Evolutionary conservation across 2,329 filamentous ascomycete genomes (phyloP).

Genomic region (Neonectria hederae): DNA sequence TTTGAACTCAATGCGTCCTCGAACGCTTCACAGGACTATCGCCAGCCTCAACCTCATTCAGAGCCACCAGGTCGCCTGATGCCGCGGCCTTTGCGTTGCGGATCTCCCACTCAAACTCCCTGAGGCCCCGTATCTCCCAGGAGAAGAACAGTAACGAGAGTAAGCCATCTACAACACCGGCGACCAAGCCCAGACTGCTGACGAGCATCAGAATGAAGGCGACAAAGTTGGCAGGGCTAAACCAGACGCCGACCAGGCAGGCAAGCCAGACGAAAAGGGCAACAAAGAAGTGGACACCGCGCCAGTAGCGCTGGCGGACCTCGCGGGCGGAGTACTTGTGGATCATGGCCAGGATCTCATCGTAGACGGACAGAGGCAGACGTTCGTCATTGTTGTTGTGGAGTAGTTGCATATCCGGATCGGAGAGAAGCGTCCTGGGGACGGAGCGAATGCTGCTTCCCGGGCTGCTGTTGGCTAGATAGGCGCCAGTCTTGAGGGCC

Average conservation of each 20-base stretch:
- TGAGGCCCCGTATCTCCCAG: slow-evolving; percentile 81
- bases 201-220: slow-evolving; percentile 83
- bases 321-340: slow-evolving; percentile 76
- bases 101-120: slow-evolving; percentile 96
- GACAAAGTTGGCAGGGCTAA: slow-evolving; percentile 78
- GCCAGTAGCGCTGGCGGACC: slow-evolving; percentile 73
- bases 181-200: slow-evolving; percentile 78
- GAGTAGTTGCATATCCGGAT: slow-evolving; percentile 48
- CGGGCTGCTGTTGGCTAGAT: slow-evolving; percentile 36
- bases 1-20: slow-evolving; percentile 31
- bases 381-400: slow-evolving; percentile 34
- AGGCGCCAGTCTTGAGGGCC: slow-evolving; percentile 40
- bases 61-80: slow-evolving; percentile 41
- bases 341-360: slow-evolving; percentile 75
- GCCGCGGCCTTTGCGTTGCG: slow-evolving; percentile 67
- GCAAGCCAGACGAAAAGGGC: slow-evolving; percentile 74
- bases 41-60: slow-evolving; percentile 31
- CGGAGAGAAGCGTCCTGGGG: slow-evolving; percentile 33
- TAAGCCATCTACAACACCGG: slow-evolving; percentile 83
- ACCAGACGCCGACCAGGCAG: slow-evolving; percentile 87
- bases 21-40: slow-evolving; percentile 23
- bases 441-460: slow-evolving; percentile 37
- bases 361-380: slow-evolving; percentile 30
- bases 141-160: slow-evolving; percentile 89
- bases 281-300: slow-evolving; percentile 76